Evolutionary conservation across 495 filamentous ascomycete species (phyloP).

Genomic region (Penicillium verhagenii): DNA sequence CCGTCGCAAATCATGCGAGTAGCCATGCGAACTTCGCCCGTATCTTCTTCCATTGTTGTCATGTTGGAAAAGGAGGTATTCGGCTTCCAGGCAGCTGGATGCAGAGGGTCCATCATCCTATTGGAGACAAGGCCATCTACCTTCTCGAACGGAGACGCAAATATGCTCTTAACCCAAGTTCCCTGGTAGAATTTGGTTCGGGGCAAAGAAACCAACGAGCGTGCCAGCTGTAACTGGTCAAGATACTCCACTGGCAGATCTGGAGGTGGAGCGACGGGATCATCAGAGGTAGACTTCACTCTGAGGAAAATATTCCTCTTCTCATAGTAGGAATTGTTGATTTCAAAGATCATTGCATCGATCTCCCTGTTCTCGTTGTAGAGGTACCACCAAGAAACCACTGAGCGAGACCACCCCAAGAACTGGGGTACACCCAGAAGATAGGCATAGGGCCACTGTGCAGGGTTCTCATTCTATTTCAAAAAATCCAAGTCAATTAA

Average conservation of each 20-base stretch:
- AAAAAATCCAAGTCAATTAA: neutral
- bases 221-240: neutral
- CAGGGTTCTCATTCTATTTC: neutral
- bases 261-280: neutral
- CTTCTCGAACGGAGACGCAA: neutral
- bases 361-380: slow-evolving; percentile 60
- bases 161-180: neutral
- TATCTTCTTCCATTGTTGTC: slow-evolving; percentile 1
- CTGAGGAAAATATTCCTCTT: slow-evolving; percentile 43
- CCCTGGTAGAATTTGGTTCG: neutral
- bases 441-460: slow-evolving; percentile 57
- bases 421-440: slow-evolving; percentile 67
- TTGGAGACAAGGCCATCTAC: neutral
- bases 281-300: neutral
- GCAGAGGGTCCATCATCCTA: slow-evolving; percentile 1
- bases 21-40: neutral
- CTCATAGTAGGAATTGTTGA: slow-evolving; percentile 78
- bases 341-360: slow-evolving; percentile 67
- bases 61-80: slow-evolving; percentile 1
- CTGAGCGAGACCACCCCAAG: slow-evolving; percentile 71
- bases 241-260: neutral
- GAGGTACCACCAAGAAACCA: slow-evolving; percentile 79
- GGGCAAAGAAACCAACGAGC: neutral
- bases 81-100: neutral
- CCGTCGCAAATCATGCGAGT: neutral